phyloP scores from a whole-genome alignment of 805 yeast genomes.

The Ogataea corticis region DNA sequence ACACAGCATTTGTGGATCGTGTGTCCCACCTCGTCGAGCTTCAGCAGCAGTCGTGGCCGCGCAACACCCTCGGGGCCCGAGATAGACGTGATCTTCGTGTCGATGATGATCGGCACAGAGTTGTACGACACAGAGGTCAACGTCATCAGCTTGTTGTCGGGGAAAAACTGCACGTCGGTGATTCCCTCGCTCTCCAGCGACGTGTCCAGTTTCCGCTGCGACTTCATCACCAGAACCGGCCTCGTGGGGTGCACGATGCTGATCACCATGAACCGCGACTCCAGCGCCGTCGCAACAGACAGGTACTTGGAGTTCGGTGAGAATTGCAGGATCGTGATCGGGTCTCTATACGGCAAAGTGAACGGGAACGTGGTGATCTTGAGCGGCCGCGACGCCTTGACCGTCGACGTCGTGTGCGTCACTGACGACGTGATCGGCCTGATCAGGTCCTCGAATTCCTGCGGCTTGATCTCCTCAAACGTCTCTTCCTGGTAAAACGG shows the following conservation, averaged over 20 bases:
- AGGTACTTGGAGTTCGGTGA: constrained; percentile 70
- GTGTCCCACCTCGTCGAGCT: constrained; percentile 79
- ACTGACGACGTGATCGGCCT: constrained; percentile 16
- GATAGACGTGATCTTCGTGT: constrained; percentile 55
- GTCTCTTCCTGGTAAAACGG: background rate
- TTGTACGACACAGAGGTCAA: constrained; percentile 60
- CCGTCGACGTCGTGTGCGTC: constrained; percentile 7
- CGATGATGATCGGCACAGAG: constrained; percentile 67
- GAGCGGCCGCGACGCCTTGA: constrained; percentile 3
- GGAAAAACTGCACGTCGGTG: constrained; percentile 75
- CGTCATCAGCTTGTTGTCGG: constrained; percentile 57
- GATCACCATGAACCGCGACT: constrained; percentile 76
- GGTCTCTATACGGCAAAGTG: constrained; percentile 84
- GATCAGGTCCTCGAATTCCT: constrained; percentile 19
- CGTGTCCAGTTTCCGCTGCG: constrained; percentile 60
- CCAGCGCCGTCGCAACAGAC: constrained; percentile 75
- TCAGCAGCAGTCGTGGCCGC: constrained; percentile 59
- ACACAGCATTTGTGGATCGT: constrained; percentile 70
- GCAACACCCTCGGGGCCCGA: constrained; percentile 44
- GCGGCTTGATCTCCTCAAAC: constrained; percentile 5
- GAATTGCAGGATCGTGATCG: constrained; percentile 71
- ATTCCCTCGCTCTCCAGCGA: constrained; percentile 85
- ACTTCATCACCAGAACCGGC: constrained; percentile 69
- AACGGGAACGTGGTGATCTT: constrained; percentile 38
- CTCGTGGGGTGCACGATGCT: constrained; percentile 61